These are phyloP conservation scores for Aspergillus transmontanensis DNA, from an alignment of 2,329 filamentous ascomycete species.

Conservation along the genomic window DNA sequence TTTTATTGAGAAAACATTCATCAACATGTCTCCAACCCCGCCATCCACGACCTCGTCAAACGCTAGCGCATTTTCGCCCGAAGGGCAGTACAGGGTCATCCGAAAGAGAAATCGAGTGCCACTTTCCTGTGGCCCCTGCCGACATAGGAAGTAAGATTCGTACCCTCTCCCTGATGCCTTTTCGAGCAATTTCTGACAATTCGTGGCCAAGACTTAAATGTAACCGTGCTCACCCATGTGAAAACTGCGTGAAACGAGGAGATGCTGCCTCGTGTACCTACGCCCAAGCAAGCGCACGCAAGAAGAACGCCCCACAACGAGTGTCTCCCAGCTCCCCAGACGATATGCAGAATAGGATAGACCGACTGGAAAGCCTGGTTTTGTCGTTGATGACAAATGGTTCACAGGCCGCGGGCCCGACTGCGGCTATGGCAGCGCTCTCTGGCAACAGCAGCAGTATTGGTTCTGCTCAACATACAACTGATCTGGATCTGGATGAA, in stretches of 20 bases:
- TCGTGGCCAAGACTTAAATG: slow-evolving; percentile 71
- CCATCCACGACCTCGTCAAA: slow-evolving; percentile 69
- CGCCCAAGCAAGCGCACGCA: slow-evolving; percentile 67
- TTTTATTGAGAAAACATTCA: not conserved
- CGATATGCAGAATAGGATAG: slow-evolving; percentile 98
- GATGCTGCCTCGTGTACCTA: slow-evolving; percentile 83
- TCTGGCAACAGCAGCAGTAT: slow-evolving; percentile 43
- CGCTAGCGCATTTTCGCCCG: slow-evolving; percentile 74
- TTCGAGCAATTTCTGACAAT: slow-evolving; percentile 11
- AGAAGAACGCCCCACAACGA: slow-evolving; percentile 65
- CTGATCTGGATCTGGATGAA: slow-evolving; percentile 51
- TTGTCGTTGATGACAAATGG: slow-evolving; percentile 92
- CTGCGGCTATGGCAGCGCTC: slow-evolving; percentile 62
- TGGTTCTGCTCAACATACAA: slow-evolving; percentile 40
- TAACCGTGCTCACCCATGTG: slow-evolving; percentile 86
- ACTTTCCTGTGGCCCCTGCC: slow-evolving; percentile 86
- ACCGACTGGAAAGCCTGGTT: slow-evolving; percentile 88
- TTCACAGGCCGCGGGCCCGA: slow-evolving; percentile 60
- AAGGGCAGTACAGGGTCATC: slow-evolving; percentile 83
- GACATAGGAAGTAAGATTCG: slow-evolving; percentile 77
- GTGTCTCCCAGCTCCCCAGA: slow-evolving; percentile 68
- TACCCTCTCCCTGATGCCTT: slow-evolving; percentile 14
- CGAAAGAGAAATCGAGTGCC: slow-evolving; percentile 91
- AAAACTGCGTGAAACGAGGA: slow-evolving; percentile 89
- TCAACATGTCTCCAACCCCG: slow-evolving; percentile 42